Percentiles rank a stretch among this genome's conserved stretches.
Evolutionary conservation across 805 yeast species (phyloP).

Genomic region (Wickerhamiella siamensis): DNA sequence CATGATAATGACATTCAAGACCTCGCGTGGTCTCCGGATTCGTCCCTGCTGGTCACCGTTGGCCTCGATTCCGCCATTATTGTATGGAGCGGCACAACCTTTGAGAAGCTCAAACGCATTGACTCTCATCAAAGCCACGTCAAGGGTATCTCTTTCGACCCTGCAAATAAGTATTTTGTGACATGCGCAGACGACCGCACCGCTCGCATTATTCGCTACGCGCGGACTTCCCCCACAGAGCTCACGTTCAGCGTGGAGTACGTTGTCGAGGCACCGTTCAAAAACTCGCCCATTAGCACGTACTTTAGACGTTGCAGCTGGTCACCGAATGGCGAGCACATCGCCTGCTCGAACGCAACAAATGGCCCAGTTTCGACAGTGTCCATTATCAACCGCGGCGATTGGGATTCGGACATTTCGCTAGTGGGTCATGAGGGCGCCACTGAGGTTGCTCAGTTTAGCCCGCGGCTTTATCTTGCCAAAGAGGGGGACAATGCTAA

Average conservation of each 20-base stretch:
- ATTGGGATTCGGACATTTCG: slow-evolving; percentile 50
- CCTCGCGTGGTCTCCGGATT: slow-evolving; percentile 96
- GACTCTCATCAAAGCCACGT: slow-evolving; percentile 92
- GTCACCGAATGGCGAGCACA: slow-evolving; percentile 63
- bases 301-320: slow-evolving; percentile 63
- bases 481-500: slow-evolving; percentile 3
- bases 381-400: slow-evolving; percentile 47
- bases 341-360: slow-evolving; percentile 55
- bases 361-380: slow-evolving; percentile 52
- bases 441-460: slow-evolving; percentile 47
- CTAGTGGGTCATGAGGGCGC: slow-evolving; percentile 60
- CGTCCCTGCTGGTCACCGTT: slow-evolving; percentile 77
- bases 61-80: slow-evolving; percentile 88
- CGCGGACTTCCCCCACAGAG: slow-evolving; percentile 48
- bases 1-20: slow-evolving; percentile 98
- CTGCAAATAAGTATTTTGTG: slow-evolving; percentile 94
- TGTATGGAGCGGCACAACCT: slow-evolving; percentile 85
- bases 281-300: slow-evolving; percentile 78
- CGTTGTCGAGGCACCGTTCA: slow-evolving; percentile 70
- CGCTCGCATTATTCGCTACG: slow-evolving; percentile 73
- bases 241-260: slow-evolving; percentile 78
- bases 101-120: slow-evolving; percentile 75
- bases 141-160: slow-evolving; percentile 94
- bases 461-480: slow-evolving; percentile 28
- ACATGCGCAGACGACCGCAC: slow-evolving; percentile 95